phyloP scores from a whole-genome alignment of 2,329 filamentous ascomycete genomes.

The Helminthosporium solani region DNA sequence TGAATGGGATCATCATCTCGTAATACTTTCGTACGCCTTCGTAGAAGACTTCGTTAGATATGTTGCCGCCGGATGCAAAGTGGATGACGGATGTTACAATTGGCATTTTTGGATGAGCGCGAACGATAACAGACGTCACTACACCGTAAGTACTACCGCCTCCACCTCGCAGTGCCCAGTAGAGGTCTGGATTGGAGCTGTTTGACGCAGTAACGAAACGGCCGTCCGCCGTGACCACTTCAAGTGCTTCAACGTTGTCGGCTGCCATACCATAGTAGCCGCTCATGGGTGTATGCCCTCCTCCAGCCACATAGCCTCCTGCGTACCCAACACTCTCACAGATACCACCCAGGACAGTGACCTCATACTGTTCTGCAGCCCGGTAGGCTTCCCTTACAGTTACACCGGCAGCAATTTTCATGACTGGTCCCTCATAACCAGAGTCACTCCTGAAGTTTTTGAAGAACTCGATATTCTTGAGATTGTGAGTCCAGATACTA shows the following conservation, averaged over 20 bases:
- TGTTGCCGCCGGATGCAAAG: slow-evolving; percentile 10
- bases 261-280: slow-evolving; percentile 42
- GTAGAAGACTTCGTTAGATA: slow-evolving; percentile 23
- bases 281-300: slow-evolving; percentile 54
- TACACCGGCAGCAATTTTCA: slow-evolving; percentile 31
- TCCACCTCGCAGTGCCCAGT: slow-evolving; percentile 31
- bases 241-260: slow-evolving; percentile 23
- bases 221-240: slow-evolving; percentile 26
- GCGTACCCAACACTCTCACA: slow-evolving; percentile 51
- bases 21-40: slow-evolving; percentile 13
- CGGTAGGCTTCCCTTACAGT: slow-evolving; percentile 22
- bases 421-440: slow-evolving; percentile 18
- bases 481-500: slow-evolving; percentile 21
- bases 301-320: slow-evolving; percentile 35
- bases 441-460: slow-evolving; percentile 8
- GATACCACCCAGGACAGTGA: slow-evolving; percentile 22
- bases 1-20: slow-evolving; percentile 9
- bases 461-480: slow-evolving; percentile 22
- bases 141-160: slow-evolving; percentile 30
- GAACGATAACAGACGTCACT: slow-evolving; percentile 23
- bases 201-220: slow-evolving; percentile 20
- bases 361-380: slow-evolving; percentile 17
- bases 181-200: slow-evolving; percentile 22
- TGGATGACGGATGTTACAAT: slow-evolving; percentile 26
- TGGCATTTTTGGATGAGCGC: slow-evolving; percentile 18